Evolutionary conservation across 495 filamentous ascomycete genomes (phyloP).

Genomic region (Clavariopsis aquatica): DNA sequence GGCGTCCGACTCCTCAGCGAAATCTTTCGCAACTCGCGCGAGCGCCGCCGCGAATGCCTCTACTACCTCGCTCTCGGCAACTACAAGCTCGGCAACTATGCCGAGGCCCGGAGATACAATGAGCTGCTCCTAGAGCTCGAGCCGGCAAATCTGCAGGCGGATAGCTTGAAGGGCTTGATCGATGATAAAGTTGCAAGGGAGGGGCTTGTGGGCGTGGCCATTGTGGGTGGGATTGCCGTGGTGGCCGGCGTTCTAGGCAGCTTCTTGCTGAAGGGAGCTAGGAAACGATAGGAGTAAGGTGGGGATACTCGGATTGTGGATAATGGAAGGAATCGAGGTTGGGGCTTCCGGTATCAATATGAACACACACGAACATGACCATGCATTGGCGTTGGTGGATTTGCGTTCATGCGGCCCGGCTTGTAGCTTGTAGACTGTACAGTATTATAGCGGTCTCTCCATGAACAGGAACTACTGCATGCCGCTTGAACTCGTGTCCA

Average conservation of each 20-base stretch:
- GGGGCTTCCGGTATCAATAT: neutral
- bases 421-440: slow-evolving; percentile 11
- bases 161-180: slow-evolving; percentile 79
- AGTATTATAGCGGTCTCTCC: neutral
- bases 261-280: slow-evolving; percentile 70
- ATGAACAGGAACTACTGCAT: no score
- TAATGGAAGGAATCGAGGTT: neutral
- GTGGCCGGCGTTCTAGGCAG: slow-evolving; percentile 91
- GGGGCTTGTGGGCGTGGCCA: slow-evolving; percentile 92
- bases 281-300: slow-evolving; percentile 47
- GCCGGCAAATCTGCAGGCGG: slow-evolving; percentile 83
- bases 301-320: neutral
- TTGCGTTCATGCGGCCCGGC: neutral
- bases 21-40: slow-evolving; percentile 88
- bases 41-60: slow-evolving; percentile 92
- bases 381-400: slow-evolving; percentile 15
- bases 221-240: slow-evolving; percentile 89
- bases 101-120: slow-evolving; percentile 90
- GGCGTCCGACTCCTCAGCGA: slow-evolving; percentile 93
- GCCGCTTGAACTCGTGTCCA: no score
- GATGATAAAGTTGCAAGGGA: slow-evolving; percentile 96
- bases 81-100: slow-evolving; percentile 97
- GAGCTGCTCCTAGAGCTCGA: slow-evolving; percentile 87
- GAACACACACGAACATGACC: neutral
- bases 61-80: slow-evolving; percentile 97